These are phyloP conservation scores for Bauhinia variegata DNA, from an alignment of 306 rosid genomes.

Conservation along the genomic window DNA sequence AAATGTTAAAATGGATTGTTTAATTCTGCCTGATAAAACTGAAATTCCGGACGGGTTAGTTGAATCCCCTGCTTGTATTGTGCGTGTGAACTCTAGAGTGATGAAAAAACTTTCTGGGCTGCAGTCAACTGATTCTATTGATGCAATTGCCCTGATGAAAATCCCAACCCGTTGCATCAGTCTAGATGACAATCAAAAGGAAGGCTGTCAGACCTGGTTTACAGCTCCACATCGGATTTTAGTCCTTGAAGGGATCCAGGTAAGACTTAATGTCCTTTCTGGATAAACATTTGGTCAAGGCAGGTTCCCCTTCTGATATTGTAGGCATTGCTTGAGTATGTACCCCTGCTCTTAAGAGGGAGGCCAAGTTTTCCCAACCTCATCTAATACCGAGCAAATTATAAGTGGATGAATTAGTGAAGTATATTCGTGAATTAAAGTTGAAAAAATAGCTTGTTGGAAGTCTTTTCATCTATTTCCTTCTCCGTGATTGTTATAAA, in stretches of 20 bases:
- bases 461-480: constrained; percentile 6
- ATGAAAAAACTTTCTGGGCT: constrained; percentile 79
- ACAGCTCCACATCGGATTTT: constrained; percentile 64
- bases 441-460: constrained; percentile 2
- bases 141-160: constrained; percentile 78
- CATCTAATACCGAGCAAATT: constrained; percentile 5
- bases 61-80: constrained; percentile 47
- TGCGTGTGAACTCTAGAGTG: constrained; percentile 68
- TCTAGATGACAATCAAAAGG: constrained; percentile 44
- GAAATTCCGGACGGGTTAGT: constrained; percentile 65
- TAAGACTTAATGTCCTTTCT: constrained; percentile 35
- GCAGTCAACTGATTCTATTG: constrained; percentile 73
- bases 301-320: constrained; percentile 18
- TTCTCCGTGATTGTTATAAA: constrained; percentile 10
- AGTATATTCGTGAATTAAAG: constrained; percentile 13
- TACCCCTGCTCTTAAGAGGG: not conserved
- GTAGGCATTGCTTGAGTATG: not conserved
- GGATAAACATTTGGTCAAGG: constrained; percentile 14
- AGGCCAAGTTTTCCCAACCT: not conserved
- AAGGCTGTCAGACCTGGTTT: constrained; percentile 58
- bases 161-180: constrained; percentile 62
- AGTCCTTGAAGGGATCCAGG: constrained; percentile 94
- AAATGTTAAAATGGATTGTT: constrained; percentile 60
- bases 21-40: constrained; percentile 70
- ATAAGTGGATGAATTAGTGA: not conserved